These are phyloP conservation scores for Rhodomyrtus psidioides DNA, from an alignment of 441 rosid genomes.

Conservation along the genomic window DNA sequence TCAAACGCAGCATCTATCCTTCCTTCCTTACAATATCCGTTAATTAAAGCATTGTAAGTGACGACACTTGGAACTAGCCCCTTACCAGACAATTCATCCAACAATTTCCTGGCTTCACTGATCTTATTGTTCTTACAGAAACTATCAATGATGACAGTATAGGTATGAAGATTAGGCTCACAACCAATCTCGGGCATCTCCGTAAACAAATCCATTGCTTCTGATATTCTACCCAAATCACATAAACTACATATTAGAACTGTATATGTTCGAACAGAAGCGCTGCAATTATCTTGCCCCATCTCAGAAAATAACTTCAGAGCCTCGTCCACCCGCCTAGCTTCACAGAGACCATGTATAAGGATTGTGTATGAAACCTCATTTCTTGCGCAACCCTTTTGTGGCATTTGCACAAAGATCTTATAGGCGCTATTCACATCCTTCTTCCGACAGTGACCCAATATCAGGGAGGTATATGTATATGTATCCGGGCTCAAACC, in stretches of 20 bases:
- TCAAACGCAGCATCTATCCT: conserved; percentile 40
- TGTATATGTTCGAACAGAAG: conserved; percentile 68
- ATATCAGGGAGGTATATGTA: conserved; percentile 50
- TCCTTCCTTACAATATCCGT: conserved; percentile 67
- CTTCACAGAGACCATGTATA: conserved; percentile 70
- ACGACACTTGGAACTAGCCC: conserved; percentile 52
- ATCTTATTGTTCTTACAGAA: conserved; percentile 43
- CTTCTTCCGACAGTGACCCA: conserved; percentile 60
- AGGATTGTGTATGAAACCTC: conserved; percentile 64
- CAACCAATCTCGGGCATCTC: conserved; percentile 61
- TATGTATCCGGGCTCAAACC: conserved; percentile 59
- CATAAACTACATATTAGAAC: conserved; percentile 56
- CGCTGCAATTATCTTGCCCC: conserved; percentile 48
- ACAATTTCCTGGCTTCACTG: conserved; percentile 42
- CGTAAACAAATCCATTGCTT: conserved; percentile 39
- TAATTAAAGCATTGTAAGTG: conserved; percentile 72
- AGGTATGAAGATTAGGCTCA: conserved; percentile 61
- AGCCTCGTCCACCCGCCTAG: conserved; percentile 49
- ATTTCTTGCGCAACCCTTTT: conserved; percentile 53
- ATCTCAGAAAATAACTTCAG: conserved; percentile 41
- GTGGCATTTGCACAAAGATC: conserved; percentile 47
- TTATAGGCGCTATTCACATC: conserved; percentile 50
- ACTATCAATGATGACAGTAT: conserved; percentile 54
- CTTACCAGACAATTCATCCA: conserved; percentile 45
- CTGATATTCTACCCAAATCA: conserved; percentile 35